These are phyloP conservation scores for Dothideomycetes sp. DNA, from an alignment of 2,329 filamentous ascomycete species.

Conservation along the genomic window DNA sequence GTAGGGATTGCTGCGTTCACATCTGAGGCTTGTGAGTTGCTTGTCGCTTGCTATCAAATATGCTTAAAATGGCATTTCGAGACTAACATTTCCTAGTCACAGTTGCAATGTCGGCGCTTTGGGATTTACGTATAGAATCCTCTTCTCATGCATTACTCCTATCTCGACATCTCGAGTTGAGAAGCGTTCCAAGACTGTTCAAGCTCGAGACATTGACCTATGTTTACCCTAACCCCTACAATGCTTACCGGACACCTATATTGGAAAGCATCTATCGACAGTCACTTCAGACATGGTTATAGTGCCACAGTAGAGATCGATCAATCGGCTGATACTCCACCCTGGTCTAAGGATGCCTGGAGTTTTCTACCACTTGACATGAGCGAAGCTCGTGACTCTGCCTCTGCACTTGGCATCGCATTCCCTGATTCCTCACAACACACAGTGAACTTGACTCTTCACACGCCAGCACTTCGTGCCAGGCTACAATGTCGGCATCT, in stretches of 20 bases:
- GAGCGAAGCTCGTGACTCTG: neutral
- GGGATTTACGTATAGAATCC: neutral
- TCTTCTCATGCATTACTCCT: neutral
- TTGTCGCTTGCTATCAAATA: neutral
- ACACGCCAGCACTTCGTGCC: neutral
- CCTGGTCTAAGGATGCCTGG: slow-evolving; percentile 5
- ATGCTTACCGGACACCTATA: neutral
- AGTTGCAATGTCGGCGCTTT: slow-evolving; percentile 2
- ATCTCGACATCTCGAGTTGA: neutral
- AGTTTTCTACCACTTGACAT: neutral
- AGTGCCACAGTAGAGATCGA: neutral
- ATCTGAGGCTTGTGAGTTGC: neutral
- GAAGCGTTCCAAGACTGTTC: neutral
- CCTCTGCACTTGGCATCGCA: neutral
- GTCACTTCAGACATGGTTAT: slow-evolving; percentile 4
- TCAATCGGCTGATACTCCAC: neutral
- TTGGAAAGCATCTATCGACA: no score
- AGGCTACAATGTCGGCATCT: neutral
- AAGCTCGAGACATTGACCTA: neutral
- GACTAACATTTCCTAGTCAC: neutral
- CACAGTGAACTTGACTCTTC: neutral
- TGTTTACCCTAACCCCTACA: neutral
- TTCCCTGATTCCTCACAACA: neutral
- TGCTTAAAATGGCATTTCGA: no score
- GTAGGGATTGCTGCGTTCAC: neutral